Percentiles rank a stretch among this genome's conserved stretches.
These are phyloP conservation scores for Colletotrichum sp. DNA, from an alignment of 2,329 filamentous ascomycete genomes.

Conservation along the genomic window DNA sequence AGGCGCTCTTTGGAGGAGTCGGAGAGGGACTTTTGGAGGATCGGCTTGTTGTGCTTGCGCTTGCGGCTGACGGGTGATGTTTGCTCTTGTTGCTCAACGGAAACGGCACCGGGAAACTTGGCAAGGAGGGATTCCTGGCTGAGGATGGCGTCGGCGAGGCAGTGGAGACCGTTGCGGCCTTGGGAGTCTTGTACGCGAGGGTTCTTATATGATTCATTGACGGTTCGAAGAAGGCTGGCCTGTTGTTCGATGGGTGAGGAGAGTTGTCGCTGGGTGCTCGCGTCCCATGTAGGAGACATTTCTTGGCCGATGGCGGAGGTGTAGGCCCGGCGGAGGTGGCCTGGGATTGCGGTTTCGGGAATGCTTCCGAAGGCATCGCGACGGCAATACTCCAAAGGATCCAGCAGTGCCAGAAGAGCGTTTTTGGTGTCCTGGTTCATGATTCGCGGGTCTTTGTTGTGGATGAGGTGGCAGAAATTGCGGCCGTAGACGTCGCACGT, in stretches of 20 bases:
- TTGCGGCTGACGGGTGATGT: conserved; percentile 29
- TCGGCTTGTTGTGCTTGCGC: conserved; percentile 42
- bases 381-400: conserved; percentile 34
- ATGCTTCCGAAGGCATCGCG: conserved; percentile 55
- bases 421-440: conserved; percentile 31
- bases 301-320: conserved; percentile 16
- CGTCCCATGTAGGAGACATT: not conserved
- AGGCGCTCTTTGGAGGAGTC: conserved; percentile 39
- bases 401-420: conserved; percentile 38
- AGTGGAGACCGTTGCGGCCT: conserved; percentile 63
- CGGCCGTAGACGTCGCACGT: conserved; percentile 56
- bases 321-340: conserved; percentile 21
- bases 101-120: conserved; percentile 33
- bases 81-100: conserved; percentile 23
- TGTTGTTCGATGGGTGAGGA: conserved; percentile 26
- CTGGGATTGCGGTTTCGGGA: conserved; percentile 22
- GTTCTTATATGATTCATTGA: conserved; percentile 37
- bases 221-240: conserved; percentile 39
- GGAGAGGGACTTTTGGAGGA: conserved; percentile 31
- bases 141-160: conserved; percentile 60
- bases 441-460: conserved; percentile 27
- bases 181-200: conserved; percentile 43
- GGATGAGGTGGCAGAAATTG: conserved; percentile 54
- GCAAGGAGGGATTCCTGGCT: conserved; percentile 41
- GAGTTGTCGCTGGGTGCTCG: not conserved